Conservation (phyloP, 108 stramenopile species). For the Phaeodactylum tricornutum region DNA sequence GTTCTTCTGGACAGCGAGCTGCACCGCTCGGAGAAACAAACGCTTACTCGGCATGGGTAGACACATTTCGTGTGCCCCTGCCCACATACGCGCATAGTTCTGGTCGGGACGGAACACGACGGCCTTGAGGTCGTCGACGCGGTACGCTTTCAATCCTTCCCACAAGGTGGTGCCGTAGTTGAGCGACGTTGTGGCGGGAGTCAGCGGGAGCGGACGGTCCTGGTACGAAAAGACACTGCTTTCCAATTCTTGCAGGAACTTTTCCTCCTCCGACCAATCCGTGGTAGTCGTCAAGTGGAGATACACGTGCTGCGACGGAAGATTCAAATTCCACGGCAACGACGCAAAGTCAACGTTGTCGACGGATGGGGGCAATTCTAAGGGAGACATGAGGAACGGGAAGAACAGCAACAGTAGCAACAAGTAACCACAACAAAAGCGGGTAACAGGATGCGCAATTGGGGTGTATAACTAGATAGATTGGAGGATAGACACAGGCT, state of each 20-base stretch:
- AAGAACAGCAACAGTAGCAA: too few species aligned
- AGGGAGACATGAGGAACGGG: too few species aligned
- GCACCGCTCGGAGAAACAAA: slow-evolving; percentile 62
- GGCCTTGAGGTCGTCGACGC: slow-evolving; percentile 39
- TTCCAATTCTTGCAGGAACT: slow-evolving; percentile 41
- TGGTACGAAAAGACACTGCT: slow-evolving; percentile 43
- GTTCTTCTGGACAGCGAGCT: slow-evolving; percentile 48
- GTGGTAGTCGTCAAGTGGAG: slow-evolving; percentile 53
- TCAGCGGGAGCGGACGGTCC: slow-evolving; percentile 32
- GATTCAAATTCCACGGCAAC: slow-evolving; percentile 77
- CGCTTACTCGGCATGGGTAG: slow-evolving; percentile 48
- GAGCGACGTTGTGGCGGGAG: slow-evolving; percentile 61
- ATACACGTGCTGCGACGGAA: slow-evolving; percentile 58
- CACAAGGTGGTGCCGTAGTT: slow-evolving; percentile 83
- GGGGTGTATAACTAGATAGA: too few species aligned
- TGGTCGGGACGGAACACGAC: slow-evolving; percentile 69
- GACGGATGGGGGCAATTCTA: too few species aligned
- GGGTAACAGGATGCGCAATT: too few species aligned
- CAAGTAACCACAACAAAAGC: too few species aligned
- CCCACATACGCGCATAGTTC: slow-evolving; percentile 52
- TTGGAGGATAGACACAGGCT: too few species aligned
- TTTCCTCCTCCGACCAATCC: slow-evolving; percentile 60
- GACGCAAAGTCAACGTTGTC: slow-evolving; percentile 57
- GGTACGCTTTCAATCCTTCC: slow-evolving; percentile 80
- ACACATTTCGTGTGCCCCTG: slow-evolving; percentile 65